A percentile compares a stretch with the other conserved stretches of the same genome.
These are phyloP conservation scores for Gossypium mustelinum DNA, from an alignment of 345 rosid genomes.

Conservation along the genomic window DNA sequence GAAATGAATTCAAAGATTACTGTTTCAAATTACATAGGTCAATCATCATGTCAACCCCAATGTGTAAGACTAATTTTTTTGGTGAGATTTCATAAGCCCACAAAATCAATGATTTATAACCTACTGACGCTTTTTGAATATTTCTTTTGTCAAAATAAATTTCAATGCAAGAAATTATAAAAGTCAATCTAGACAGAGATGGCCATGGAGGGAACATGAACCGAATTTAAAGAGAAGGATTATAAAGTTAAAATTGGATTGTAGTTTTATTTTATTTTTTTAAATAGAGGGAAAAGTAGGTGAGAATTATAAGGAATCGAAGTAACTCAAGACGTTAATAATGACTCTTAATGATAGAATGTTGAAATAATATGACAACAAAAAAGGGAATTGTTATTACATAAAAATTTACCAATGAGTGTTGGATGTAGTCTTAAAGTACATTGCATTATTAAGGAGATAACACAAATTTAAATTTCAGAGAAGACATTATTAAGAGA, in stretches of 20 bases:
- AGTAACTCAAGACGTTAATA: not conserved
- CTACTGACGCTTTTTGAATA: conserved; percentile 17
- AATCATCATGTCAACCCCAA: conserved; percentile 30
- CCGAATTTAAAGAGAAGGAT: conserved; percentile 11
- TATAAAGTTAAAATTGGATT: not conserved
- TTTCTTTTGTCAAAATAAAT: not conserved
- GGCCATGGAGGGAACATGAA: not conserved
- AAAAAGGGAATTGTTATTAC: not conserved
- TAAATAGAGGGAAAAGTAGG: not conserved
- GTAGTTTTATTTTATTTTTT: too few species aligned
- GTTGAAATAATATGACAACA: too few species aligned
- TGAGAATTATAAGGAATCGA: not conserved
- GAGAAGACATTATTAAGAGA: too few species aligned
- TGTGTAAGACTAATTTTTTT: conserved; percentile 7
- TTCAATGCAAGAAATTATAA: not conserved
- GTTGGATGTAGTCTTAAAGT: too few species aligned
- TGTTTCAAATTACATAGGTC: conserved; percentile 22
- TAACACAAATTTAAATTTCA: too few species aligned
- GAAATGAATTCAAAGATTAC: not conserved
- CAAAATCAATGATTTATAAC: conserved; percentile 22
- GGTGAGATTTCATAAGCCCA: conserved; percentile 17
- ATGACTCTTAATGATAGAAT: not conserved
- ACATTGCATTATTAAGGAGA: too few species aligned
- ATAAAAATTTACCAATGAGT: too few species aligned
- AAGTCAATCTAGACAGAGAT: conserved; percentile 34